Evolutionary conservation across 257 asterid genomes (phyloP).

Genomic region (Solanum lycopersicoides): DNA sequence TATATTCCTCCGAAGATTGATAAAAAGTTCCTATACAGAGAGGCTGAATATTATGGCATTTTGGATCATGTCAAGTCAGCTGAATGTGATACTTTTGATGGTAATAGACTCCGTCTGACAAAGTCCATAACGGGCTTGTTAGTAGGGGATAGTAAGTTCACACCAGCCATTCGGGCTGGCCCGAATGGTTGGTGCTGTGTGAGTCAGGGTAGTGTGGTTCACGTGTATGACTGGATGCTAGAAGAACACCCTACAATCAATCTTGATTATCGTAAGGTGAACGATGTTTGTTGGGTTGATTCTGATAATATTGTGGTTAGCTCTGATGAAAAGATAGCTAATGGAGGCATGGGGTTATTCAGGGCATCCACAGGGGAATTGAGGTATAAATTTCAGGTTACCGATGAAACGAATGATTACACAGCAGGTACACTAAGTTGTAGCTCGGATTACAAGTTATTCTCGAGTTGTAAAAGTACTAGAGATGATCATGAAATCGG

Average conservation of each 20-base stretch:
- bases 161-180: background rate
- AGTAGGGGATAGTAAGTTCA: constrained; percentile 34
- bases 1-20: constrained; percentile 48
- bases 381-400: too few relatives aligned
- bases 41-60: constrained; percentile 68
- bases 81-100: constrained; percentile 69
- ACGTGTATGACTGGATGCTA: constrained; percentile 78
- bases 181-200: background rate
- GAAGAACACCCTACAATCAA: constrained; percentile 61
- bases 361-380: too few relatives aligned
- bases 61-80: constrained; percentile 62
- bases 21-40: constrained; percentile 48
- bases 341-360: too few relatives aligned
- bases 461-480: accelerated
- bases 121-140: constrained; percentile 38
- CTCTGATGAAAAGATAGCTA: constrained; percentile 57
- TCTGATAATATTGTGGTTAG: constrained; percentile 50
- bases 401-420: too few relatives aligned
- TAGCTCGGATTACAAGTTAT: too few relatives aligned
- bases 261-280: constrained; percentile 71
- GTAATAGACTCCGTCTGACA: constrained; percentile 46
- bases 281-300: constrained; percentile 66
- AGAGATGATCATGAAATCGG: too few relatives aligned
- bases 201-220: constrained; percentile 53
- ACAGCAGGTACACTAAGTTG: too few relatives aligned